Percentiles rank a stretch among this genome's conserved stretches.
phyloP scores from a whole-genome alignment of 1,139 yeast species.

The Citeromyces hawaiiensis region DNA sequence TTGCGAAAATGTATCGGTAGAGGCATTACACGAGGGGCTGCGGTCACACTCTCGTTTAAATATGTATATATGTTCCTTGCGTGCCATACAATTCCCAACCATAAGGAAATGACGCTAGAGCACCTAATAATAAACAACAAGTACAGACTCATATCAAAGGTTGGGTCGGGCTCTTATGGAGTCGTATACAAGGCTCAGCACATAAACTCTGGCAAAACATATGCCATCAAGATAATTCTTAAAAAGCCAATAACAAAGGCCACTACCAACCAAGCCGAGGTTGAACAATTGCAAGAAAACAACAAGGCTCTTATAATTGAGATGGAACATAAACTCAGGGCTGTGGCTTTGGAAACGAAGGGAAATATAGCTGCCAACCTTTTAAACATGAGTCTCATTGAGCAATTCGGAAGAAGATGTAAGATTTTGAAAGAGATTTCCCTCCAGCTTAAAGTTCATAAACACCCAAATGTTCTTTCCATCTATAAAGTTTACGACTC shows the following conservation, averaged over 20 bases:
- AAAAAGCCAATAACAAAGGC: constrained; percentile 17
- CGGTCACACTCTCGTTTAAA: constrained; percentile 1
- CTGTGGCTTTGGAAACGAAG: constrained; percentile 12
- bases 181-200: constrained; percentile 64
- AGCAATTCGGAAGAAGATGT: constrained; percentile 26
- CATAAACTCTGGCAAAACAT: constrained; percentile 29
- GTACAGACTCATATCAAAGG: constrained; percentile 33
- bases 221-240: constrained; percentile 66
- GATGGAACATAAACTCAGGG: constrained; percentile 13
- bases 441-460: constrained; percentile 60
- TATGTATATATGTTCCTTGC: constrained; percentile 1
- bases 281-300: constrained; percentile 6
- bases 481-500: constrained; percentile 58
- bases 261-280: constrained; percentile 4
- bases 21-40: constrained; percentile 1
- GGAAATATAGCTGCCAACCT: constrained; percentile 14
- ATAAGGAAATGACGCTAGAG: constrained; percentile 9
- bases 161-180: constrained; percentile 91
- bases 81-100: not conserved
- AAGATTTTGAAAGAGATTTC: constrained; percentile 54
- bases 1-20: constrained; percentile 1
- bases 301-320: constrained; percentile 15
- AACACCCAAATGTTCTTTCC: constrained; percentile 66
- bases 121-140: constrained; percentile 23
- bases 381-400: constrained; percentile 29